Evolutionary conservation across 108 stramenopile genomes (phyloP).

Genomic region (Aurantiochytrium sp.): DNA sequence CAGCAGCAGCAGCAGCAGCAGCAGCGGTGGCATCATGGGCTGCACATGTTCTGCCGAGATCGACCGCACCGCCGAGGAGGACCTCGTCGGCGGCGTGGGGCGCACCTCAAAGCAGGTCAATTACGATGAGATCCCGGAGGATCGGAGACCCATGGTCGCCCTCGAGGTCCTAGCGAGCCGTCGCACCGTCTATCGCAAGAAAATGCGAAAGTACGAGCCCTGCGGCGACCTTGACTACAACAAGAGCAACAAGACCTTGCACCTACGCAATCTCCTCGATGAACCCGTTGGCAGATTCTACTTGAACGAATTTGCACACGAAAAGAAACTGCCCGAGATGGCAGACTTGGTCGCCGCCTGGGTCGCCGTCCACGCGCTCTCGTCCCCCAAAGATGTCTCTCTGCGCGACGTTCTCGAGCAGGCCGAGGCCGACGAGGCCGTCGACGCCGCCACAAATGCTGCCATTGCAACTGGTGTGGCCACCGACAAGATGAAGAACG

Average conservation of each 20-base stretch:
- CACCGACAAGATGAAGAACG: too few relatives aligned
- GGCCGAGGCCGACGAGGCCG: background rate
- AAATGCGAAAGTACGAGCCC: background rate
- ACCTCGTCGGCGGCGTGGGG: background rate
- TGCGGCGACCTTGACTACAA: conserved; percentile 10
- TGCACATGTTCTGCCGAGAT: background rate
- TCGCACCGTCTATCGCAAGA: background rate
- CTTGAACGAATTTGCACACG: background rate
- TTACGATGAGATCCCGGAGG: background rate
- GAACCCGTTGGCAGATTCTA: background rate
- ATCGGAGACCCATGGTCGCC: background rate
- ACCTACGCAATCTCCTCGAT: background rate
- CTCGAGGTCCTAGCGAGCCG: background rate
- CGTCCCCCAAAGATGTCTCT: background rate
- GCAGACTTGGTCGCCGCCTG: background rate
- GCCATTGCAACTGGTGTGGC: too few relatives aligned
- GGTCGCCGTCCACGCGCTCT: background rate
- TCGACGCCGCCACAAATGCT: too few relatives aligned
- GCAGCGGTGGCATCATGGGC: background rate
- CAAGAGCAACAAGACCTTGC: background rate
- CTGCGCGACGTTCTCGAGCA: background rate
- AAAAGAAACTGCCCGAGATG: conserved; percentile 3
- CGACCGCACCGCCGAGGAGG: background rate
- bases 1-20: too few relatives aligned
- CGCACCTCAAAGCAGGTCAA: background rate